A percentile compares a stretch with the other conserved stretches of the same genome.
Evolutionary conservation across 2,329 filamentous ascomycete species (phyloP).

Genomic region (Pyricularia sp.): DNA sequence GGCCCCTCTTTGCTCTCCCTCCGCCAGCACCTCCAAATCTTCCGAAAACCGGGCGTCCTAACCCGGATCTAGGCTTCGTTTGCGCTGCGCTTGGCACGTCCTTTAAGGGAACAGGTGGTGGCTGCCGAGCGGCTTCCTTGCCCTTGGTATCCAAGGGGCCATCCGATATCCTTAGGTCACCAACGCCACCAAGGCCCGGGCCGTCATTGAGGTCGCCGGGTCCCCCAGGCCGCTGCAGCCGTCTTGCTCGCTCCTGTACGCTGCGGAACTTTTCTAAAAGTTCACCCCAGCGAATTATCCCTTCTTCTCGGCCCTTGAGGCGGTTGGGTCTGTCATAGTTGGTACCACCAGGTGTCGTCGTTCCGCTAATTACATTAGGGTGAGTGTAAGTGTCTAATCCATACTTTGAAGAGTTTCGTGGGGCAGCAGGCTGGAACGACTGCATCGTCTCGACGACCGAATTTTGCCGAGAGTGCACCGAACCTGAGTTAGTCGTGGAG

Average conservation of each 20-base stretch:
- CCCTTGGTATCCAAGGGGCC: slow-evolving; percentile 21
- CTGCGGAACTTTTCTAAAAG: slow-evolving; percentile 87
- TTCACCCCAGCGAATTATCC: slow-evolving; percentile 79
- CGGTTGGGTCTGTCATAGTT: slow-evolving; percentile 62
- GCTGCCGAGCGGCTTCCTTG: slow-evolving; percentile 25
- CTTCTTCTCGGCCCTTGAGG: slow-evolving; percentile 71
- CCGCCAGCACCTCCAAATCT: slow-evolving; percentile 58
- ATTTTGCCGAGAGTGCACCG: slow-evolving; percentile 16
- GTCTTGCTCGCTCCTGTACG: slow-evolving; percentile 75
- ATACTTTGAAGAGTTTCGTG: slow-evolving; percentile 6
- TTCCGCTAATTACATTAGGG: slow-evolving; percentile 23
- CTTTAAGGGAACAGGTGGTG: slow-evolving; percentile 32
- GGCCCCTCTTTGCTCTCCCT: slow-evolving; percentile 44
- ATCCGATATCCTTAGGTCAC: slow-evolving; percentile 27
- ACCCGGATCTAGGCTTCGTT: slow-evolving; percentile 46
- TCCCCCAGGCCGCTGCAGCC: slow-evolving; percentile 48
- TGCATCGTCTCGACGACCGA: slow-evolving; percentile 20
- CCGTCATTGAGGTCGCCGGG: slow-evolving; percentile 35
- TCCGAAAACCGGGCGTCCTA: slow-evolving; percentile 53
- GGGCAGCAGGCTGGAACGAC: slow-evolving; percentile 10
- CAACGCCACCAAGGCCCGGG: slow-evolving; percentile 17
- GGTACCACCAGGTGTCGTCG: slow-evolving; percentile 32
- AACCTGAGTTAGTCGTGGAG: background rate
- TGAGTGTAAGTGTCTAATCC: slow-evolving; percentile 18
- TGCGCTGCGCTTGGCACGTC: slow-evolving; percentile 32